Evolutionary conservation across 805 yeast genomes (phyloP).

Genomic region (Monosporozyma solicola): DNA sequence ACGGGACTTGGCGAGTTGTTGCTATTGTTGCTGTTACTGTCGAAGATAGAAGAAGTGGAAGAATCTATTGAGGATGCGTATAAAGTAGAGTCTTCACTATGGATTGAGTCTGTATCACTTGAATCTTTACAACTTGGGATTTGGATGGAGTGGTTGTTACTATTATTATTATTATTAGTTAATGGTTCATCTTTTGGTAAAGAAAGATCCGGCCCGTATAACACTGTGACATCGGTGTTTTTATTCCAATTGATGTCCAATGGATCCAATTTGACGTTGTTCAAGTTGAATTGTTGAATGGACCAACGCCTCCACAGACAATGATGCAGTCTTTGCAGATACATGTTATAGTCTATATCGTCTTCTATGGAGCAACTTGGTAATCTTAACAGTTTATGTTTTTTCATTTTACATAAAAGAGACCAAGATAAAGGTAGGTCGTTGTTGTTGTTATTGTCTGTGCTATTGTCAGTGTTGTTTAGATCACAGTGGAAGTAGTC

Average conservation of each 20-base stretch:
- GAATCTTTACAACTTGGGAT: background rate
- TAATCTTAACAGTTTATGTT: constrained; percentile 22
- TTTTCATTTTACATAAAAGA: constrained; percentile 15
- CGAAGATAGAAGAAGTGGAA: constrained; percentile 22
- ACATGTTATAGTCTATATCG: constrained; percentile 23
- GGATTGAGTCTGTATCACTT: background rate
- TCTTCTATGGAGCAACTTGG: constrained; percentile 31
- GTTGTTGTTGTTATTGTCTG: constrained; percentile 1
- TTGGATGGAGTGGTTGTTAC: background rate
- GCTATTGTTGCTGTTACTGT: constrained; percentile 1
- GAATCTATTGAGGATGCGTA: constrained; percentile 20
- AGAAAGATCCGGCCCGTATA: constrained; percentile 67
- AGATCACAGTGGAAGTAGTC: constrained; percentile 26
- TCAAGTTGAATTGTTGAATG: constrained; percentile 53
- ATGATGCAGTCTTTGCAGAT: constrained; percentile 51
- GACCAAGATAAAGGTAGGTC: constrained; percentile 15
- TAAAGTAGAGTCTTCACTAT: background rate
- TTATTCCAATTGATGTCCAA: constrained; percentile 87
- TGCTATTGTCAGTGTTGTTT: background rate
- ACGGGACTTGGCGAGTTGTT: background rate
- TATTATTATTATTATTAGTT: background rate
- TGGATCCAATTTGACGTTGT: constrained; percentile 62
- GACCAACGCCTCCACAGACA: constrained; percentile 97
- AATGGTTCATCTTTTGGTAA: background rate
- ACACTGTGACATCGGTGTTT: constrained; percentile 90